Evolutionary conservation across 495 filamentous ascomycete genomes (phyloP), one percentile per base, ranked within the genome.

Genomic region (Penicillium pancosmium): DNA sequence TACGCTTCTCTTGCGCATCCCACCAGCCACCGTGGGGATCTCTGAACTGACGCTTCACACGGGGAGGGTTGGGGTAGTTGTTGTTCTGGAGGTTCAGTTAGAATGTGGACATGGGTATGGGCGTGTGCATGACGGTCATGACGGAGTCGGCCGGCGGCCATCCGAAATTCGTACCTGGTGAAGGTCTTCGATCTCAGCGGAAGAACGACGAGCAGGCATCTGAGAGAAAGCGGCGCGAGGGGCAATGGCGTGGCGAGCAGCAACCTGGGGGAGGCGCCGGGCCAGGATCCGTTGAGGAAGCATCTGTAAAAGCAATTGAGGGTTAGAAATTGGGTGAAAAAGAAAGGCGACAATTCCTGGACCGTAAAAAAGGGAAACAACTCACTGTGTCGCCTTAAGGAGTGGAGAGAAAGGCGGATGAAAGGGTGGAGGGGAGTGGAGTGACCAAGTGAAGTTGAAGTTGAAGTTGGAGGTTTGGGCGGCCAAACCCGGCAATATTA

Each of bases 1-100:
- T 97, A 57, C 93, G 87, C 65, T 93, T 89, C 72, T 97, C 93
- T 70, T 98, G 93, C 80, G 91, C 89, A 74, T 98, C 93, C 93
- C 93, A 98, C 91, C 92, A 98, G 71, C 91, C 89, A 65, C 76
- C 93, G 69, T 98, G 84, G 36, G 95, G 95, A 71, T 98, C 95
- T 71, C 95, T 91, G 76, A 89, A 87, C 69, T 88, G 84, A 61
- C 93, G 90, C 79, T 94, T 96, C 67, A 90, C 75, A 36, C 77
- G 79, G 11, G 88, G 88, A 56, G 94, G 94, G 76, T 97, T 96
- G 69, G 91, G 79, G 75, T 96, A 99, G 76, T 88, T 88, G 69
- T 91, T 91, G 71, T 96, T 98, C 92, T 97, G 71, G 62, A 21
- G 50, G 21, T 40, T n/a, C 11, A 15, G 52, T 66, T 61, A 66